These are phyloP conservation scores for Knufia fluminis DNA, from an alignment of 2,329 filamentous ascomycete genomes.

Conservation along the genomic window DNA sequence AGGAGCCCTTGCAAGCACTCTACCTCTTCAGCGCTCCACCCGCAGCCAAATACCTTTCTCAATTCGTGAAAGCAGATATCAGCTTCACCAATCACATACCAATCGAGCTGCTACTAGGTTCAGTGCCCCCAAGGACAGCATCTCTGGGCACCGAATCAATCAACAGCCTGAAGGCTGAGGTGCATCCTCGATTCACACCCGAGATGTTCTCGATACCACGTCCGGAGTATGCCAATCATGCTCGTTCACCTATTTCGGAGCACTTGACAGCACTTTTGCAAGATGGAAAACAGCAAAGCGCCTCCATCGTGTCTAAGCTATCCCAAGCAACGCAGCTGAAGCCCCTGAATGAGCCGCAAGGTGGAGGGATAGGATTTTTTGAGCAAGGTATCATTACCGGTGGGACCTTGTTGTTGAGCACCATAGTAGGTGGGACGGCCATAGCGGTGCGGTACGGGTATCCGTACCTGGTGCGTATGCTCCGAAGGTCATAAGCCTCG, in stretches of 20 bases:
- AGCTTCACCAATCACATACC: slow-evolving; percentile 53
- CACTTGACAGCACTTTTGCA: slow-evolving; percentile 11
- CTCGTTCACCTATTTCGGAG: slow-evolving; percentile 12
- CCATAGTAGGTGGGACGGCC: slow-evolving; percentile 32
- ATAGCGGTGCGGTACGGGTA: slow-evolving; percentile 43
- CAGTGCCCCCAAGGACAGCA: not conserved
- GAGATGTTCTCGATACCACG: slow-evolving; percentile 38
- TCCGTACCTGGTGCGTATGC: slow-evolving; percentile 41
- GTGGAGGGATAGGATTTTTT: slow-evolving; percentile 39
- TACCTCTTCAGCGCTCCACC: slow-evolving; percentile 45
- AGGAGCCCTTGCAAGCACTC: slow-evolving; percentile 34
- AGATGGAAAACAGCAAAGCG: not conserved
- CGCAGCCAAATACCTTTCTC: slow-evolving; percentile 50
- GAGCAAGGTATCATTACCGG: slow-evolving; percentile 37
- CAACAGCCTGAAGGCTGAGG: not conserved
- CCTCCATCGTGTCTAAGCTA: slow-evolving; percentile 16
- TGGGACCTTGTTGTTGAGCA: slow-evolving; percentile 30
- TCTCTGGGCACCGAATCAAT: not conserved
- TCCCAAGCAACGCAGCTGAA: slow-evolving; percentile 25
- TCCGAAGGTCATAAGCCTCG: too few species aligned
- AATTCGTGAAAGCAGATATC: slow-evolving; percentile 44
- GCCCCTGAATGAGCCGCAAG: slow-evolving; percentile 28
- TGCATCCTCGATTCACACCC: slow-evolving; percentile 31
- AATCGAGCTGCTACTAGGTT: slow-evolving; percentile 39
- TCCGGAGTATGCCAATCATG: slow-evolving; percentile 33